Evolutionary conservation across 2,329 filamentous ascomycete genomes (phyloP).

Genomic region (Annulohypoxylon truncatum): DNA sequence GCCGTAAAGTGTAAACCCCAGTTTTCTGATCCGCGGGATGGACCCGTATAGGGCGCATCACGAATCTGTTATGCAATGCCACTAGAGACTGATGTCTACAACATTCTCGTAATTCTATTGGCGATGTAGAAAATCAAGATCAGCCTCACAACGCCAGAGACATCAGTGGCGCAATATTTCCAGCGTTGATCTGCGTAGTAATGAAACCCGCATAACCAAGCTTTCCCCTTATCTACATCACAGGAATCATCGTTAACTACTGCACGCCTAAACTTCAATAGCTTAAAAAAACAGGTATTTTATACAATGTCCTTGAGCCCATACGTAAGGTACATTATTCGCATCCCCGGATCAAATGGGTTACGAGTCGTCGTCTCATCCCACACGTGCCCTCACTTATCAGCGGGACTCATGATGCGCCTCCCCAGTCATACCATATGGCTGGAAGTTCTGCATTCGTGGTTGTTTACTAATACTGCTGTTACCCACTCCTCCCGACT

Average conservation of each 20-base stretch:
- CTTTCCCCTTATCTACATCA: neutral
- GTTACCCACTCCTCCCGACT: conserved; percentile 49
- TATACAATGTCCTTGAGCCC: conserved; percentile 40
- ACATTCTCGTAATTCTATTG: neutral
- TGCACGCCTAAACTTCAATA: conserved; percentile 12
- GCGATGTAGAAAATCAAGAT: neutral
- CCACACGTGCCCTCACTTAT: conserved; percentile 1
- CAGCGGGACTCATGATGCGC: conserved; percentile 11
- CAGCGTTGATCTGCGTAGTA: neutral
- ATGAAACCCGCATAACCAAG: neutral
- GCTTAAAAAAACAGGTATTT: conserved; percentile 34
- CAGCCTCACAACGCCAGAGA: neutral
- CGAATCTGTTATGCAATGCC: neutral
- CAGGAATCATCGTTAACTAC: neutral
- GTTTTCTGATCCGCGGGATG: neutral
- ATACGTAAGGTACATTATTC: conserved; percentile 45
- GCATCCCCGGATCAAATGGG: conserved; percentile 15
- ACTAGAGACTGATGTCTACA: neutral
- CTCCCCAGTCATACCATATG: conserved; percentile 24
- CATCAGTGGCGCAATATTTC: neutral
- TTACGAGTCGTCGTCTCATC: conserved; percentile 11
- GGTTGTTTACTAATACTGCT: conserved; percentile 13
- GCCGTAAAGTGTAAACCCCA: neutral
- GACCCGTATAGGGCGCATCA: neutral
- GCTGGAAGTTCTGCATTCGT: conserved; percentile 36